These are phyloP conservation scores for Hydnum rufescens DNA, from an alignment of 768 basidiomycete genomes.

Conservation along the genomic window DNA sequence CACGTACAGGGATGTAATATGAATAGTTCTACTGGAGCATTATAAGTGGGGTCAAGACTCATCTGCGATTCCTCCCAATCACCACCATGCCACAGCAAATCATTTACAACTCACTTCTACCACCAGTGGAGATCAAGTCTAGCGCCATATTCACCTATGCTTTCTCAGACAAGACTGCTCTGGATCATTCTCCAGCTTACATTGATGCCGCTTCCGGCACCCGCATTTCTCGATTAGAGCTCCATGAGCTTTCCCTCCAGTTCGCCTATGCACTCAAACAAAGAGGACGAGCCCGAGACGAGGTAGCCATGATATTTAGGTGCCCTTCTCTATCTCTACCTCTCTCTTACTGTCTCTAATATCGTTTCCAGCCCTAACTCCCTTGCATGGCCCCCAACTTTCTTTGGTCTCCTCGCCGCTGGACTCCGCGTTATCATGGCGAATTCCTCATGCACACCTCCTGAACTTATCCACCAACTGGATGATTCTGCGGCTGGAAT, in stretches of 20 bases:
- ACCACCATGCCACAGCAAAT: too few relatives aligned
- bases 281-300: slow-evolving; percentile 23
- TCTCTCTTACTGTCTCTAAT: background rate
- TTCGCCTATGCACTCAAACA: slow-evolving; percentile 38
- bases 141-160: too few relatives aligned
- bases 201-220: slow-evolving; percentile 44
- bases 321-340: slow-evolving; percentile 4
- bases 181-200: slow-evolving; percentile 24
- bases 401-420: slow-evolving; percentile 35
- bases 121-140: too few relatives aligned
- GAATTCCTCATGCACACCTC: slow-evolving; percentile 47
- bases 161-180: background rate
- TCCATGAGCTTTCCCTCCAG: slow-evolving; percentile 33
- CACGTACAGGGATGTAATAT: too few relatives aligned
- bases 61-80: too few relatives aligned
- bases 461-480: slow-evolving; percentile 56
- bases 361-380: slow-evolving; percentile 34
- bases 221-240: slow-evolving; percentile 33
- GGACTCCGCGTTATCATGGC: slow-evolving; percentile 51
- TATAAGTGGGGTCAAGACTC: too few relatives aligned
- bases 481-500: slow-evolving; percentile 41
- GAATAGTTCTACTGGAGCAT: too few relatives aligned
- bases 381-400: slow-evolving; percentile 30
- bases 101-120: too few relatives aligned
- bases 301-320: slow-evolving; percentile 37